Evolutionary conservation across 2,329 filamentous ascomycete species (phyloP), one percentile per base, ranked within the genome.

Genomic region (Emergomyces orientalis): DNA sequence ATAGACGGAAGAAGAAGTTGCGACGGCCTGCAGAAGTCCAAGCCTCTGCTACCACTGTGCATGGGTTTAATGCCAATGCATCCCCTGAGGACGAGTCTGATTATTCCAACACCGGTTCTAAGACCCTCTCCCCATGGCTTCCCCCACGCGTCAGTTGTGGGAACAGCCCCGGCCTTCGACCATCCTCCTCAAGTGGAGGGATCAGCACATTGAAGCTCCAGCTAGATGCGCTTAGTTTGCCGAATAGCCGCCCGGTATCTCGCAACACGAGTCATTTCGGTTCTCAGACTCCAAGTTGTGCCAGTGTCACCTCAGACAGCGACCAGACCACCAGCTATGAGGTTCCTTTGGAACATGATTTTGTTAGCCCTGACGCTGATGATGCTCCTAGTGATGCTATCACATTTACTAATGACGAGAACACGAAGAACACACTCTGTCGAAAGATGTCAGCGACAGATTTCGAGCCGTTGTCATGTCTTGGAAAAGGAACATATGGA

Each of bases 401-500:
- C 61, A 78, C 80, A 41, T 77, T 77, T 6, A 71, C 82, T 54
- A 84, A 86, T 68, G 83, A 83, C 32, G 81, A 82, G 19, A 75
- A 85, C 62, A 75, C 82, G 68, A 81, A 70, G 73, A 80, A 76
- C 66, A 74, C 81, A 43, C 69, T 84, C 52, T 78, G 79, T 65
- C 86, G 89, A 67, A 97, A 99, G 79, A 97, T 97, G 88, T 88
- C 88, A 9, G 87, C 91, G 1, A 85, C 87, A 13, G 94, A 99
- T 74, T 99, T 99, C 73, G 88, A 96, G 71, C 86, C 89, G 13
- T 79, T 99, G 59, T 89, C 90, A 59, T 97, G 93, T 75, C 86
- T 99, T 27, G 95, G 95, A 63, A 97, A 97, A 74, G 94, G 94
- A 58, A 91, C 94, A 17, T 99, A 94, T 73, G 94, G 94, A 43